Evolutionary conservation across 176 grass and related monocot species (phyloP).

Genomic region (Avena atlantica): DNA sequence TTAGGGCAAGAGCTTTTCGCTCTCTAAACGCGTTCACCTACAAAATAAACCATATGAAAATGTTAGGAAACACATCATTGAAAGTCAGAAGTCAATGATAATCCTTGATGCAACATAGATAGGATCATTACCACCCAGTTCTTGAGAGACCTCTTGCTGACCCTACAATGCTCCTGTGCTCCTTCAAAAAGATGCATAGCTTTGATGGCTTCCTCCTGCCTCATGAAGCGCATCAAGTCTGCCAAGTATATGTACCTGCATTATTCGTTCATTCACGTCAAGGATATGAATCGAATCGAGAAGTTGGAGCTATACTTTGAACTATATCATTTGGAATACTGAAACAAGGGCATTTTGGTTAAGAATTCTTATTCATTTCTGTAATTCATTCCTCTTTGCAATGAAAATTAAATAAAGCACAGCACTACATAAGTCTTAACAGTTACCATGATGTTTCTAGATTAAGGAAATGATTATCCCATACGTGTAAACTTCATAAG

Average conservation of each 20-base stretch:
- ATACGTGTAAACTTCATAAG: neutral
- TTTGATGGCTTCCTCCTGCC: conserved; percentile 15
- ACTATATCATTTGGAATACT: neutral
- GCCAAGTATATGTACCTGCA: conserved; percentile 84
- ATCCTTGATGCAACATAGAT: conserved; percentile 16
- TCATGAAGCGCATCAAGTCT: conserved; percentile 81
- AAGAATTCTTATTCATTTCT: conserved; percentile 2
- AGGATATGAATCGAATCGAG: neutral
- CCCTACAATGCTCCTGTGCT: conserved; percentile 69
- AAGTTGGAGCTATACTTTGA: conserved; percentile 4
- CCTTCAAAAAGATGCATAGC: conserved; percentile 84
- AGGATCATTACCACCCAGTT: conserved; percentile 90
- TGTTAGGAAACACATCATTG: conserved; percentile 3
- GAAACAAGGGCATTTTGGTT: neutral
- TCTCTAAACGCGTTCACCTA: conserved; percentile 78
- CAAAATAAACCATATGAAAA: conserved; percentile 25
- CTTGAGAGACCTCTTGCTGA: conserved; percentile 81
- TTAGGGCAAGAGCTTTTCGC: conserved; percentile 66
- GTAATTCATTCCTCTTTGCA: neutral
- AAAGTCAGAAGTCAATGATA: neutral
- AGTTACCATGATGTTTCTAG: neutral
- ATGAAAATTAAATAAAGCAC: neutral
- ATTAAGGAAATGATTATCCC: neutral
- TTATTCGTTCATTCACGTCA: conserved; percentile 1
- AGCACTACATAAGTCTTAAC: neutral